Evolutionary conservation across 352 stramenopile species (phyloP).

Genomic region (Phytophthora podocarpi): DNA sequence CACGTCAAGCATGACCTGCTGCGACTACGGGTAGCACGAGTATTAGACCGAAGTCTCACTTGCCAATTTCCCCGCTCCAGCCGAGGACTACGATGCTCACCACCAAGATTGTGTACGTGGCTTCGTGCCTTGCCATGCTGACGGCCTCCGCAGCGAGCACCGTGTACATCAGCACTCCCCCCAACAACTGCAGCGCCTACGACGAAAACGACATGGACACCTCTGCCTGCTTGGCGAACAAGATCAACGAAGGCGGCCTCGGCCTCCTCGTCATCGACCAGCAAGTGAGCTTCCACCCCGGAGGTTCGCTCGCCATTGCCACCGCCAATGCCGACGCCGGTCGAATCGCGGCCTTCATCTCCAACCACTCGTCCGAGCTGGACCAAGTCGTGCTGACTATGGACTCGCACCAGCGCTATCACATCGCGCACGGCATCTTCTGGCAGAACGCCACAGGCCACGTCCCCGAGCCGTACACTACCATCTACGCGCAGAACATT

Average conservation of each 20-base stretch:
- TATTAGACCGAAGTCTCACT: slow-evolving; percentile 4
- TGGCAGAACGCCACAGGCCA: slow-evolving; percentile 79
- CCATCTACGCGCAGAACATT: slow-evolving; percentile 87
- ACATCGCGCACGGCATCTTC: slow-evolving; percentile 93
- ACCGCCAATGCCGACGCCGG: slow-evolving; percentile 84
- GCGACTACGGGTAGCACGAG: background rate
- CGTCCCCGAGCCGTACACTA: slow-evolving; percentile 91
- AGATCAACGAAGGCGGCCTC: slow-evolving; percentile 39
- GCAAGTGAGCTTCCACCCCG: slow-evolving; percentile 95
- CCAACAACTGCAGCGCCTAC: slow-evolving; percentile 24
- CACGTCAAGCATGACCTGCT: too few relatives aligned
- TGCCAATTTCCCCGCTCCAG: background rate
- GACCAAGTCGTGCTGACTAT: slow-evolving; percentile 92
- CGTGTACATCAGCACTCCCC: slow-evolving; percentile 10
- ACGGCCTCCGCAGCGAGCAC: background rate
- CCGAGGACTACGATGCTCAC: slow-evolving; percentile 7
- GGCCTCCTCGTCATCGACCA: slow-evolving; percentile 92
- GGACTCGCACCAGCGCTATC: slow-evolving; percentile 94
- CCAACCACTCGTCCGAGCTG: slow-evolving; percentile 51
- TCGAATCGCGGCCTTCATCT: slow-evolving; percentile 87
- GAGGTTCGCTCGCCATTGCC: slow-evolving; percentile 91
- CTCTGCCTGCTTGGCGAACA: slow-evolving; percentile 34
- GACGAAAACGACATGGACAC: too few relatives aligned
- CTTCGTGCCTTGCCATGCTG: slow-evolving; percentile 6
- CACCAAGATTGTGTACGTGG: slow-evolving; percentile 1